Percentiles rank a stretch among this genome's conserved stretches.
phyloP scores from a whole-genome alignment of 73 alveolate genomes.

The Symbiodinium natans region DNA sequence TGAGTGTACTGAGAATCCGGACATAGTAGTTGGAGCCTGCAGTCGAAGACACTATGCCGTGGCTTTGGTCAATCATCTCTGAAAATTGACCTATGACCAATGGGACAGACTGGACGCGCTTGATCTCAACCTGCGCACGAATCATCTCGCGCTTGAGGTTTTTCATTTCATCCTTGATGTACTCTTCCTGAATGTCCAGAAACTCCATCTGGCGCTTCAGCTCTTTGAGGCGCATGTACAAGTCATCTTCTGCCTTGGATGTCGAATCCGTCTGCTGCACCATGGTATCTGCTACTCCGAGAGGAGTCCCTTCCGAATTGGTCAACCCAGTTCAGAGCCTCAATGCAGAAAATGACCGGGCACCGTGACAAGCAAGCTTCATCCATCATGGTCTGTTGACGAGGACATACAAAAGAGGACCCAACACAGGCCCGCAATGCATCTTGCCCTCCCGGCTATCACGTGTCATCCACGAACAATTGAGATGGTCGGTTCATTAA shows the following conservation, averaged over 20 bases:
- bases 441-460: too few species aligned
- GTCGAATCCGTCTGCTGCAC: neutral
- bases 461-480: too few species aligned
- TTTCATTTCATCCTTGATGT: constrained; percentile 98
- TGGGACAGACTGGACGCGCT: constrained; percentile 98
- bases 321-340: neutral
- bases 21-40: constrained; percentile 99
- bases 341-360: too few species aligned
- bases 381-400: too few species aligned
- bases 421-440: too few species aligned
- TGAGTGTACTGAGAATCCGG: constrained; percentile 99
- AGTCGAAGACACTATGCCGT: constrained; percentile 99
- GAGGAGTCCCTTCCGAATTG: constrained; percentile 13
- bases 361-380: too few species aligned
- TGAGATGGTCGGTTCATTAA: too few species aligned
- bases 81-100: constrained; percentile 98
- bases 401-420: too few species aligned
- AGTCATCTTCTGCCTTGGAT: constrained; percentile 96
- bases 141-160: constrained; percentile 99
- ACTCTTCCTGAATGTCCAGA: constrained; percentile 98
- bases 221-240: constrained; percentile 97
- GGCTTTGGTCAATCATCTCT: constrained; percentile 99
- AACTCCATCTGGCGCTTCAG: constrained; percentile 99
- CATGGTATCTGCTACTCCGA: neutral
- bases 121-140: constrained; percentile 99